Evolutionary conservation across 805 yeast species (phyloP).

Genomic region (Blastobotrys muscicola): DNA sequence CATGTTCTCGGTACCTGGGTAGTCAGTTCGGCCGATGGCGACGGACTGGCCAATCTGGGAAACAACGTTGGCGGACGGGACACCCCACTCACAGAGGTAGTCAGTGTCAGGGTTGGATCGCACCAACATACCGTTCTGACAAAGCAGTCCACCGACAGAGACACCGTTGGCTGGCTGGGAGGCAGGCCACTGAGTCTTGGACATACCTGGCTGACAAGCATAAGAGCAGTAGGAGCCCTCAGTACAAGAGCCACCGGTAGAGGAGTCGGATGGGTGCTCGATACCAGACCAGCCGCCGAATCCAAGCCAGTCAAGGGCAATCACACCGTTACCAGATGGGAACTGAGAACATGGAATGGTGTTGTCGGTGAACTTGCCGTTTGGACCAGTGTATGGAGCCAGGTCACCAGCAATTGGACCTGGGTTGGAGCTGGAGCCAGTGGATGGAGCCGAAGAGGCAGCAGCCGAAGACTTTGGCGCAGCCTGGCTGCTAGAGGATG

Average conservation of each 20-base stretch:
- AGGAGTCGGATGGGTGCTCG: constrained; percentile 41
- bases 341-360: constrained; percentile 52
- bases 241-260: constrained; percentile 54
- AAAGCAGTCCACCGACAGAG: constrained; percentile 86
- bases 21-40: constrained; percentile 95
- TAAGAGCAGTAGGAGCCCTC: constrained; percentile 95
- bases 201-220: constrained; percentile 98
- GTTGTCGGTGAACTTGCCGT: constrained; percentile 63
- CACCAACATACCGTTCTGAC: constrained; percentile 79
- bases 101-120: constrained; percentile 59
- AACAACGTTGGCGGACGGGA: constrained; percentile 55
- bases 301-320: constrained; percentile 59
- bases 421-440: constrained; percentile 23
- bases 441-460: constrained; percentile 24
- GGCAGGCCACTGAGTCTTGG: constrained; percentile 96
- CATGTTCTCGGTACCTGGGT: constrained; percentile 99
- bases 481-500: constrained; percentile 24
- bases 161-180: constrained; percentile 81
- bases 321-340: constrained; percentile 80
- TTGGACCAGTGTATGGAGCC: constrained; percentile 45
- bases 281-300: constrained; percentile 82
- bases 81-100: constrained; percentile 85
- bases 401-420: constrained; percentile 46
- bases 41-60: constrained; percentile 55
- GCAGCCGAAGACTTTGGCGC: constrained; percentile 28